Base-by-base conservation (phyloP, 148 eudicot species). In the Persicaria tinctoria region DNA sequence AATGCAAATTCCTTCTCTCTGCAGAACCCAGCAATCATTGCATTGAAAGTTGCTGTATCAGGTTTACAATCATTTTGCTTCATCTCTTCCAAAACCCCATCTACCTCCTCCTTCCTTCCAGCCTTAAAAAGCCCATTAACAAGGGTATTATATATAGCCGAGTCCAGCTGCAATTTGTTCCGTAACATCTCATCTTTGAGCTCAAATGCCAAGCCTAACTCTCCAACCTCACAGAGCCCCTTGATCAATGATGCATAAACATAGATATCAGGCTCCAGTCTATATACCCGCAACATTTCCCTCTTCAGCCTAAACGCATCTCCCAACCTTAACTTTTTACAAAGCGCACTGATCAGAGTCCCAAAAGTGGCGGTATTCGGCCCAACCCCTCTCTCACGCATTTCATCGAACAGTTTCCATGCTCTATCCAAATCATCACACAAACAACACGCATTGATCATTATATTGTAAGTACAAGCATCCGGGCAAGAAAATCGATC, bases 391-490 rank as follows among this genome's bases (percentile, higher is more conserved):
- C 82, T 85, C 71, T 74, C 79, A n/a, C 48, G 78, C 96, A 90
- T 92, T 86, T 87, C 93, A 78, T 88, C 96, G 17, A 92, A 92
- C 96, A 90, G 68, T 72, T 82, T 76, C 87, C 79, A 57, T 3
- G 91, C 97, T 68, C 78, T 51, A 46, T 48, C 83, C 83, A 92
- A 50, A 85, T 88, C 91, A 8, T 74, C 73, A 20, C 74, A 59
- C 74, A 68, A 59, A 72, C 82, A 74, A 71, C 82, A 75, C 7
- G 84, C 86, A 79, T 86, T 86, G 12, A 92, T 90, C 90, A 90
- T 80, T 53, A 92, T 82, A 85, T 92, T 92, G 54, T 73, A 90
- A 80, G 87, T 87, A 81, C 93, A 86, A 64, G 68, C 86, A 84
- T 92, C 96, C 6, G 88, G 91, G 48, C 47, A 49, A n/a, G 69